Conservation (phyloP, 306 rosid species). For the Cicer yamashitae region DNA sequence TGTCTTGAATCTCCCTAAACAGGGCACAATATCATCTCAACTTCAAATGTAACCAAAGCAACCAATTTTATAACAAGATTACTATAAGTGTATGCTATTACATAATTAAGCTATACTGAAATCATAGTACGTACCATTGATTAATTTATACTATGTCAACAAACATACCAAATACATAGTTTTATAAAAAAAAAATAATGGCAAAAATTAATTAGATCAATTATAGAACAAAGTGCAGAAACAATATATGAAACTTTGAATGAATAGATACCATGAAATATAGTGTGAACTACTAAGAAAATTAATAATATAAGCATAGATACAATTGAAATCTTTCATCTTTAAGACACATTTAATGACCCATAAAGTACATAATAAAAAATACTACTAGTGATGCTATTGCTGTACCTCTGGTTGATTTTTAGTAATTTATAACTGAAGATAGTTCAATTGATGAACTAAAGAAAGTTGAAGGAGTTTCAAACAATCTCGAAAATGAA, state of each 20-base stretch:
- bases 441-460: no score
- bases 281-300: constrained; percentile 5
- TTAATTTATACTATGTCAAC: neutral
- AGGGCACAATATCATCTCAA: constrained; percentile 5
- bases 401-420: neutral
- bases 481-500: no score
- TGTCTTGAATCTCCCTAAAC: constrained; percentile 14
- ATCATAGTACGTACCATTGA: neutral
- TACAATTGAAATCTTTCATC: constrained; percentile 44
- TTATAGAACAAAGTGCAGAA: constrained; percentile 5
- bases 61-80: constrained; percentile 2
- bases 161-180: neutral
- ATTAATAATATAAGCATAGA: constrained; percentile 34
- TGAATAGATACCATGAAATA: neutral
- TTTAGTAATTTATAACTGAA: neutral
- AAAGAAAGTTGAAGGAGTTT: no score
- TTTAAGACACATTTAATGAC: neutral
- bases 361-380: no score
- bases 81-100: neutral
- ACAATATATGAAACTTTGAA: constrained; percentile 21
- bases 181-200: no score
- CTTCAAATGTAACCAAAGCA: constrained; percentile 11
- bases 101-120: neutral
- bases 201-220: neutral
- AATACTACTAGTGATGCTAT: no score